phyloP scores from a whole-genome alignment of 345 rosid species.

The Nephelium lappaceum region DNA sequence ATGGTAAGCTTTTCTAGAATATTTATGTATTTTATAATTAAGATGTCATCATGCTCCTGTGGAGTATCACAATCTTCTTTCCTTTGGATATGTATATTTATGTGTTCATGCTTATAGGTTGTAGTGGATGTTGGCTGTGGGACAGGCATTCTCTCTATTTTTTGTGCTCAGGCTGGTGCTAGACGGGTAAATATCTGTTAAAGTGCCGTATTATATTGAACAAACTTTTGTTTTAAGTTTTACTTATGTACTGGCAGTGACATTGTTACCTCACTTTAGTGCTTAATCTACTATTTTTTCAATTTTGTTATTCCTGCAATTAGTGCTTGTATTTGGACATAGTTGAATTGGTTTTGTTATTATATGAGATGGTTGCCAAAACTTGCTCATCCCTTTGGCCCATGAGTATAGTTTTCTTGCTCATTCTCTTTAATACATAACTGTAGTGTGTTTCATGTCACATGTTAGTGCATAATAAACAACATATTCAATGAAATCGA shows the following conservation, averaged over 20 bases:
- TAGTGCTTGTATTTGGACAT: neutral
- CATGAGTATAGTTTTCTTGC: neutral
- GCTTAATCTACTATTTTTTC: constrained; percentile 2
- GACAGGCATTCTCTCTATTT: constrained; percentile 95
- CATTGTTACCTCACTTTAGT: neutral
- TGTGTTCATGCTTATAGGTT: constrained; percentile 54
- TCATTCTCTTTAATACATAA: neutral
- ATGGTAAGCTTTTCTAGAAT: neutral
- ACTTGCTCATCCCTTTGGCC: neutral
- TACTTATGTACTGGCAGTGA: constrained; percentile 4
- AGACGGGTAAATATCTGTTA: constrained; percentile 61
- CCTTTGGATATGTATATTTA: neutral
- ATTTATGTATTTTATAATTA: neutral
- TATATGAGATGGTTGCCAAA: neutral
- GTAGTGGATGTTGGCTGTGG: constrained; percentile 99
- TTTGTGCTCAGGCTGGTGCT: constrained; percentile 99
- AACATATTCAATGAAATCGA: neutral
- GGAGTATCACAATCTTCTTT: constrained; percentile 13
- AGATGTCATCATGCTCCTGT: neutral
- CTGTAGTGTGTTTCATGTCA: neutral
- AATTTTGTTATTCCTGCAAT: neutral
- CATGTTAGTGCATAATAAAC: neutral
- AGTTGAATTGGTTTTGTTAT: neutral
- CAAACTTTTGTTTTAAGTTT: neutral
- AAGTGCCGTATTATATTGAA: neutral